These are phyloP conservation scores for Saturnispora quitensis DNA, from an alignment of 805 yeast genomes.

Conservation along the genomic window DNA sequence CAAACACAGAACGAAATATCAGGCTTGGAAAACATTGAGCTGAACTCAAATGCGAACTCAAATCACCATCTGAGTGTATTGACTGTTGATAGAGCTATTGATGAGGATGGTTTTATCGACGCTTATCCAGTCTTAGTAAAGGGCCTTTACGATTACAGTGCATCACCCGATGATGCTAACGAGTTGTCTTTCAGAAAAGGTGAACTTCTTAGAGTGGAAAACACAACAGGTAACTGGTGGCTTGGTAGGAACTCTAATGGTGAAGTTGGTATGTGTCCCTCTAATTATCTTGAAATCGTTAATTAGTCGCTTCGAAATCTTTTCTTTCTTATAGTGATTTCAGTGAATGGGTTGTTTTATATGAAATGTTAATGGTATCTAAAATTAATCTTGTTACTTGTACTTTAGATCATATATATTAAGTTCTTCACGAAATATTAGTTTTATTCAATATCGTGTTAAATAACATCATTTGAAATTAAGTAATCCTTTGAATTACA, in stretches of 20 bases:
- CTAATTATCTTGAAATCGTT: conserved; percentile 79
- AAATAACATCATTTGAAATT: too few species aligned
- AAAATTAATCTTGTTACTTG: background rate
- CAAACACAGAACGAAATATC: background rate
- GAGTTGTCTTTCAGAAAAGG: conserved; percentile 88
- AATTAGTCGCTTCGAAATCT: conserved; percentile 20
- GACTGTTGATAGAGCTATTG: conserved; percentile 5
- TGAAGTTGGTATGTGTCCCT: conserved; percentile 92
- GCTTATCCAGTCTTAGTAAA: conserved; percentile 73
- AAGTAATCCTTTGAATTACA: too few species aligned
- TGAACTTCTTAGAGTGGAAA: conserved; percentile 85
- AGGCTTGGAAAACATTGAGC: conserved; percentile 6
- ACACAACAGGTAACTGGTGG: conserved; percentile 98
- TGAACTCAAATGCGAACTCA: background rate
- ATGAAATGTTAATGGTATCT: background rate
- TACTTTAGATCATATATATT: background rate
- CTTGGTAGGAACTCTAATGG: conserved; percentile 87
- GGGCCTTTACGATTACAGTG: conserved; percentile 80
- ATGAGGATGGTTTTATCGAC: conserved; percentile 16
- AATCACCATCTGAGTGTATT: conserved; percentile 1
- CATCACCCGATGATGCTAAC: conserved; percentile 86
- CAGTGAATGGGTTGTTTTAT: background rate
- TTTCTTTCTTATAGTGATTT: background rate
- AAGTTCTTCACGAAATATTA: background rate
- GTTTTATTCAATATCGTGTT: background rate